Evolutionary conservation across 169 alveolate species (phyloP).

Genomic region (Eimeria zaria): DNA sequence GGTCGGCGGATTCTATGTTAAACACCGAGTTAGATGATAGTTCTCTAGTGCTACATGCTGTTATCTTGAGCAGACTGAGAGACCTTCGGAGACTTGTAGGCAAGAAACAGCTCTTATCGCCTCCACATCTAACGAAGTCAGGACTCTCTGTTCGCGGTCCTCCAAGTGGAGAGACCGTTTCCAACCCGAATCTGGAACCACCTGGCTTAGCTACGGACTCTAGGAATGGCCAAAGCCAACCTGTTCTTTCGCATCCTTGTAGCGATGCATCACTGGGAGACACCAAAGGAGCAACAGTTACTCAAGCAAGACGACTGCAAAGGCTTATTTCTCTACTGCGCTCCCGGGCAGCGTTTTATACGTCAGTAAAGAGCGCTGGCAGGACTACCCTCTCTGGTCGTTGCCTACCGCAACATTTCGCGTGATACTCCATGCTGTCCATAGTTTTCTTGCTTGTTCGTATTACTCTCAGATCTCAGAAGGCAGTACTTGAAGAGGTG

Average conservation of each 20-base stretch:
- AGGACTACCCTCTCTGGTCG: neutral
- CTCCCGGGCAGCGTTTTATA: constrained; percentile 44
- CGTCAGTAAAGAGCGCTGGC: neutral
- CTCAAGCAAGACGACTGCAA: constrained; percentile 21
- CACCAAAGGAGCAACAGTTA: neutral
- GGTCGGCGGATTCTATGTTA: neutral
- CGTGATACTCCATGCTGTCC: neutral
- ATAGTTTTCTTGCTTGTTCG: neutral
- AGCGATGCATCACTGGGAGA: neutral
- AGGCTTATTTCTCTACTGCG: constrained; percentile 54
- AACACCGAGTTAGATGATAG: neutral
- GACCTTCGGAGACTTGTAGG: constrained; percentile 56
- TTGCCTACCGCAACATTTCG: neutral
- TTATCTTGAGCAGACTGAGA: neutral
- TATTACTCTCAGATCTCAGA: neutral
- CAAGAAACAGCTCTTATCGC: neutral
- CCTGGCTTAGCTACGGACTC: neutral
- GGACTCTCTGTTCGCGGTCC: neutral
- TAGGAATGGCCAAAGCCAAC: neutral
- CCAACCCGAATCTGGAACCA: neutral
- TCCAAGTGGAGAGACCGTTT: neutral
- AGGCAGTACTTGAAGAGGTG: constrained; percentile 24
- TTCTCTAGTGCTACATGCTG: neutral
- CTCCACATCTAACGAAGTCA: too few species aligned
- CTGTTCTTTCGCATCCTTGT: neutral